These are phyloP conservation scores for Plasmodium gallinaceum DNA, from an alignment of 169 alveolate species.

Conservation along the genomic window DNA sequence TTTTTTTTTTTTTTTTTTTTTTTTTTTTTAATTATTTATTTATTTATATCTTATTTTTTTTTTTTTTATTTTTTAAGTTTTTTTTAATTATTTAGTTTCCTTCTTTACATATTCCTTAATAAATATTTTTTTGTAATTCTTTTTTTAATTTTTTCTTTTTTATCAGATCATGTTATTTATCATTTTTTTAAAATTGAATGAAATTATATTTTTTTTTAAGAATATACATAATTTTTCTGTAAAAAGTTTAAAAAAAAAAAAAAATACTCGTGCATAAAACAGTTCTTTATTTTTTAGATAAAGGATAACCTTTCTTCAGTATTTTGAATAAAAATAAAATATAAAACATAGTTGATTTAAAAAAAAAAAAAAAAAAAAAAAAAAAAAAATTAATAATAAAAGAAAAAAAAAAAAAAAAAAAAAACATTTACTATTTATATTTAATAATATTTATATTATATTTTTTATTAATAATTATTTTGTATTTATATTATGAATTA, in stretches of 20 bases:
- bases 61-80: slow-evolving; percentile 11
- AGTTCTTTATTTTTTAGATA: not conserved
- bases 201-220: not conserved
- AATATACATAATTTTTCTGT: too few species aligned
- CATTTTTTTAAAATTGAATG: too few species aligned
- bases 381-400: not conserved
- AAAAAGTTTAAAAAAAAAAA: slow-evolving; percentile 16
- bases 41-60: not conserved
- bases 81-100: not conserved
- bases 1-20: not conserved
- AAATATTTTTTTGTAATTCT: too few species aligned
- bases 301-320: not conserved
- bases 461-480: too few species aligned
- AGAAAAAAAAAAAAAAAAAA: slow-evolving; percentile 3
- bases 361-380: not conserved
- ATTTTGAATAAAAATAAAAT: slow-evolving; percentile 1
- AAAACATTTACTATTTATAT: not conserved
- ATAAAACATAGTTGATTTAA: not conserved
- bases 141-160: too few species aligned
- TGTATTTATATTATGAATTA: too few species aligned
- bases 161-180: too few species aligned
- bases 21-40: slow-evolving; percentile 10
- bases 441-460: slow-evolving; percentile 3
- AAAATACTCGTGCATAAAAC: slow-evolving; percentile 22
- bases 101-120: too few species aligned